phyloP scores from a whole-genome alignment of 768 basidiomycete species.

The Collybiopsis confluens region DNA sequence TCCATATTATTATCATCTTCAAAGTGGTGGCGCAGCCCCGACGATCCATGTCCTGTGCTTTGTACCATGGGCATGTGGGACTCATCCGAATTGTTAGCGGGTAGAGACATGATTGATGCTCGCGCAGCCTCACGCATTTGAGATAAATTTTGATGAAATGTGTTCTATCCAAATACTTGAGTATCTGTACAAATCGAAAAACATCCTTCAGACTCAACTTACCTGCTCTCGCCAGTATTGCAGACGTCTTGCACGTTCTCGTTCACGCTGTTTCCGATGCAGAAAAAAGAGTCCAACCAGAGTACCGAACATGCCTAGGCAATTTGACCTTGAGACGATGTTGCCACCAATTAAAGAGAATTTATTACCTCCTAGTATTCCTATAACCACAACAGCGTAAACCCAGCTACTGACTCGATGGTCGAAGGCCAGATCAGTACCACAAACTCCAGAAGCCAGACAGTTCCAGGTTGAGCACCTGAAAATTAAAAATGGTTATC shows the following conservation, averaged over 20 bases:
- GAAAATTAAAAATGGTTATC: slow-evolving; percentile 1
- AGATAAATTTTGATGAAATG: slow-evolving; percentile 75
- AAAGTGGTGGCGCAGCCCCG: slow-evolving; percentile 48
- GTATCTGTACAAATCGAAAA: slow-evolving; percentile 6
- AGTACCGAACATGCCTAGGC: slow-evolving; percentile 74
- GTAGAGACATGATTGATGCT: slow-evolving; percentile 57
- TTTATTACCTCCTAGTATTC: slow-evolving; percentile 65
- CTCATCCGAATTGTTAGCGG: slow-evolving; percentile 47
- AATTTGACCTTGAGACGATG: too few species aligned
- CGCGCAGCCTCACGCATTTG: slow-evolving; percentile 77
- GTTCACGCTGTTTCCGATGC: slow-evolving; percentile 67
- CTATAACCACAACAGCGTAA: slow-evolving; percentile 65
- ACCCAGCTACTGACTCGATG: slow-evolving; percentile 64
- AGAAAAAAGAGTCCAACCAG: slow-evolving; percentile 64
- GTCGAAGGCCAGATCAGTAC: slow-evolving; percentile 51
- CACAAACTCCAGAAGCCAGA: slow-evolving; percentile 55
- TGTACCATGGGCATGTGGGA: slow-evolving; percentile 50
- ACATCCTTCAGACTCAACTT: slow-evolving; percentile 2
- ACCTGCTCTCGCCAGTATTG: slow-evolving; percentile 92
- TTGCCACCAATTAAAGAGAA: not conserved
- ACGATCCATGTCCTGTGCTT: slow-evolving; percentile 43
- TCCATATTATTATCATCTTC: slow-evolving; percentile 46
- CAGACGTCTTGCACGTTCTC: slow-evolving; percentile 76
- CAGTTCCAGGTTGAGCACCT: slow-evolving; percentile 83
- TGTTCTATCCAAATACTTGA: slow-evolving; percentile 41